These are phyloP conservation scores for Solanum ossicruentum DNA, from an alignment of 257 asterid species.

Conservation along the genomic window DNA sequence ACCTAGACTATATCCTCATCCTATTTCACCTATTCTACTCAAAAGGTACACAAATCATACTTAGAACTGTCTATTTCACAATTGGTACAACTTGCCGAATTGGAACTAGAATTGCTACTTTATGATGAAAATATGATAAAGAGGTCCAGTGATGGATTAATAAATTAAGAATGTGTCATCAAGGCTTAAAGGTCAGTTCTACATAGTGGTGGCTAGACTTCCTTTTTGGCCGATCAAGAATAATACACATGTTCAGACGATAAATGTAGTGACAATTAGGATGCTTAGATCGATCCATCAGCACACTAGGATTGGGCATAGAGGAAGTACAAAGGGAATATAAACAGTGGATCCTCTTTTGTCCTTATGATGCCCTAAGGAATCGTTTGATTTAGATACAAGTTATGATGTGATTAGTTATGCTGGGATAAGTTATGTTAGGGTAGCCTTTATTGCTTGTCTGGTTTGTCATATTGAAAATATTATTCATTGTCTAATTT, in stretches of 20 bases:
- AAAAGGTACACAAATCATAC: not conserved
- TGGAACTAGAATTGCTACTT: not conserved
- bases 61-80: not conserved
- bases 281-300: not conserved
- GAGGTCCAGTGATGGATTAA: not conserved
- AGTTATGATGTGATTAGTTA: too few species aligned
- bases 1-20: not conserved
- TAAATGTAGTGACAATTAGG: not conserved
- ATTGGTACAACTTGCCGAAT: not conserved
- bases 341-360: not conserved
- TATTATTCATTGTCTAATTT: too few species aligned
- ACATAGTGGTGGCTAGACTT: not conserved
- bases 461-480: too few species aligned
- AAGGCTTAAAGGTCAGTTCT: not conserved
- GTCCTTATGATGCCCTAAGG: not conserved
- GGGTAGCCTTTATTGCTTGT: too few species aligned
- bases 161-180: not conserved
- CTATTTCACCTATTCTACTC: not conserved
- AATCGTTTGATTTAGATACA: too few species aligned
- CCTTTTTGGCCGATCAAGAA: not conserved
- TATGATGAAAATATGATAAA: not conserved
- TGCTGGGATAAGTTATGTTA: too few species aligned
- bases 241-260: not conserved
- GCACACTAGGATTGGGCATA: not conserved
- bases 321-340: not conserved